These are phyloP conservation scores for Verticillium nonalfalfae DNA, from an alignment of 2,329 filamentous ascomycete species.

Conservation along the genomic window DNA sequence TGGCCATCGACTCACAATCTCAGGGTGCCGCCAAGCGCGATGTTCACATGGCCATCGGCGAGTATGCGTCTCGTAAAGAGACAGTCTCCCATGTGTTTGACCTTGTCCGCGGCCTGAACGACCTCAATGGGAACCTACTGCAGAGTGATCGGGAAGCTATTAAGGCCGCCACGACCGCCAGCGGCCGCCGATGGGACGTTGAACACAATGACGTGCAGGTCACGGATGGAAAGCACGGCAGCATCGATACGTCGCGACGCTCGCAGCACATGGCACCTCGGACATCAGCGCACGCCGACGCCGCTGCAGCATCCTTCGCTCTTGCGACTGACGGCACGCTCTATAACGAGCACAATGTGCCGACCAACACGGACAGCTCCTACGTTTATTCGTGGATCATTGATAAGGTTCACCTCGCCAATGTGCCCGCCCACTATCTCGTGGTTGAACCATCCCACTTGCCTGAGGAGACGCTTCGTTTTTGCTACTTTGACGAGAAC, in stretches of 20 bases:
- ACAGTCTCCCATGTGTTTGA: neutral
- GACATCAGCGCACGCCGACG: too few relatives aligned
- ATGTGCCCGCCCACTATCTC: constrained; percentile 32
- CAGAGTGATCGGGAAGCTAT: neutral
- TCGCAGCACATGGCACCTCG: too few relatives aligned
- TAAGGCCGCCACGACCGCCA: neutral
- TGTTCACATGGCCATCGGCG: too few relatives aligned
- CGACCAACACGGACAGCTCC: constrained; percentile 25
- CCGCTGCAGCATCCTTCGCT: too few relatives aligned
- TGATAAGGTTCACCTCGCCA: constrained; percentile 27
- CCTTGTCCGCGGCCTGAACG: neutral
- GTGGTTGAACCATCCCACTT: constrained; percentile 29
- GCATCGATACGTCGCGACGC: neutral
- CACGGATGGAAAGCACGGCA: too few relatives aligned
- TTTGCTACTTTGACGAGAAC: constrained; percentile 36
- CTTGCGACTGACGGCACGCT: neutral
- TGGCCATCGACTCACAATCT: neutral
- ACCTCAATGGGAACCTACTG: neutral
- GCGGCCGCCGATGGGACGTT: neutral
- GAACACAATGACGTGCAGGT: neutral
- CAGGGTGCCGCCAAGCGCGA: neutral
- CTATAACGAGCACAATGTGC: constrained; percentile 21
- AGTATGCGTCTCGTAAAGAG: too few relatives aligned
- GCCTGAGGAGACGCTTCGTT: constrained; percentile 28
- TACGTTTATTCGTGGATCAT: constrained; percentile 27